Conservation (phyloP, 352 stramenopile genomes). For the Halophytophthora polymorphica region DNA sequence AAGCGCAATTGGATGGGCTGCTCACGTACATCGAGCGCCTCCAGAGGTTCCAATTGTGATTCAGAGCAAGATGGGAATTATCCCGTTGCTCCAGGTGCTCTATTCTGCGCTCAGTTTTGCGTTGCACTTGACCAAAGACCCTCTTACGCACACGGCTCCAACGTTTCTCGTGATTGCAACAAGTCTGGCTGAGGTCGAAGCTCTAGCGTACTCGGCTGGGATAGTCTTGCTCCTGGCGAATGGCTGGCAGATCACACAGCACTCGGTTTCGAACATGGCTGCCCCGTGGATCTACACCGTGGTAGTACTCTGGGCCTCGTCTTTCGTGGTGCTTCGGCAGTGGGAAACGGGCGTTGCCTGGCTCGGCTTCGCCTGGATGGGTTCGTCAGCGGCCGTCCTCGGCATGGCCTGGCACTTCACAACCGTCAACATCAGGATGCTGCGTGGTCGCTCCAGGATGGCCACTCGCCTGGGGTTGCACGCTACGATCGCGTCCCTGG, state of each 20-base stretch:
- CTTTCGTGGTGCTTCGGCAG: conserved; percentile 41
- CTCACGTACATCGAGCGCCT: conserved; percentile 32
- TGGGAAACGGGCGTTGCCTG: conserved; percentile 34
- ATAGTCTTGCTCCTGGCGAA: conserved; percentile 47
- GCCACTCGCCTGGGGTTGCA: conserved; percentile 49
- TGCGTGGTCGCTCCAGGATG: conserved; percentile 50
- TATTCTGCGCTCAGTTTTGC: conserved; percentile 31
- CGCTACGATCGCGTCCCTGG: conserved; percentile 44
- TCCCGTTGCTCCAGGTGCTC: conserved; percentile 31
- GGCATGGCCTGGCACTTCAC: conserved; percentile 62
- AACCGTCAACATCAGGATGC: conserved; percentile 58
- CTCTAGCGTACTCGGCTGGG: conserved; percentile 36
- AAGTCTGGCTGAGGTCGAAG: conserved; percentile 35
- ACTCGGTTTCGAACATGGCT: conserved; percentile 30
- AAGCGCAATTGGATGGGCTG: conserved; percentile 27
- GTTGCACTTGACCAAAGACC: conserved; percentile 26
- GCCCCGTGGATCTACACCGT: conserved; percentile 49
- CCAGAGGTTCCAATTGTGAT: conserved; percentile 34
- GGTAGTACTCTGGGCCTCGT: conserved; percentile 38
- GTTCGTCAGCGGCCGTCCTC: conserved; percentile 47
- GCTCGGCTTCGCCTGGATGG: conserved; percentile 46
- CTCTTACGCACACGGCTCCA: conserved; percentile 28
- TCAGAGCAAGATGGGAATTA: conserved; percentile 41
- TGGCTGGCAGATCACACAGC: conserved; percentile 61
- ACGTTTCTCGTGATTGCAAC: conserved; percentile 34